Percentiles rank a stretch among this genome's conserved stretches.
These are phyloP conservation scores for Plasmodium cynomolgi DNA, from an alignment of 169 alveolate species.

Conservation along the genomic window DNA sequence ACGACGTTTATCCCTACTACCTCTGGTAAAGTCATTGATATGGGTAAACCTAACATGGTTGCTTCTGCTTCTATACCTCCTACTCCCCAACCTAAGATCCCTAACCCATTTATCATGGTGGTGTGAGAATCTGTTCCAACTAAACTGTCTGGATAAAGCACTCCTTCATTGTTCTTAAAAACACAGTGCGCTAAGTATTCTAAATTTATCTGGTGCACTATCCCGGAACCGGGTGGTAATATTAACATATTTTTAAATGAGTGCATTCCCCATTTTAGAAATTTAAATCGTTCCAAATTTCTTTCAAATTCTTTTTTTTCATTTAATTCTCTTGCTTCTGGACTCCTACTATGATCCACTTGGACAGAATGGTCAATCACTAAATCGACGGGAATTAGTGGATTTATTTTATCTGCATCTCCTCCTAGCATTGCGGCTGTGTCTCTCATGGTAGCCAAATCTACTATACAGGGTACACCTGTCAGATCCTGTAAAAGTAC, in stretches of 20 bases:
- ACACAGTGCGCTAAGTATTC: conserved; percentile 89
- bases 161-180: conserved; percentile 78
- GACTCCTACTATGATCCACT: conserved; percentile 93
- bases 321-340: conserved; percentile 92
- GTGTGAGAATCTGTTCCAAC: conserved; percentile 98
- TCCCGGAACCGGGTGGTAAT: conserved; percentile 98
- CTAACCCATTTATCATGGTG: conserved; percentile 97
- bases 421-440: conserved; percentile 92
- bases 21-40: conserved; percentile 96
- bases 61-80: conserved; percentile 99
- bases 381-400: conserved; percentile 95
- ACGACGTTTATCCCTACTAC: conserved; percentile 96
- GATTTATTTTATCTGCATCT: conserved; percentile 94
- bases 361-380: conserved; percentile 97
- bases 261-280: conserved; percentile 97
- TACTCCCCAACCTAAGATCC: conserved; percentile 96
- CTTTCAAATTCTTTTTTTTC: conserved; percentile 93
- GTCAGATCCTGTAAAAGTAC: conserved; percentile 96
- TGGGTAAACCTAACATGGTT: conserved; percentile 97
- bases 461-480: conserved; percentile 97
- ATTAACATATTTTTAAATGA: conserved; percentile 94
- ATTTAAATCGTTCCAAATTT: conserved; percentile 94
- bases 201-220: conserved; percentile 94
- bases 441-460: conserved; percentile 98
- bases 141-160: conserved; percentile 94